Evolutionary conservation across 2,329 filamentous ascomycete genomes (phyloP).

Genomic region (Massarina eburnea): DNA sequence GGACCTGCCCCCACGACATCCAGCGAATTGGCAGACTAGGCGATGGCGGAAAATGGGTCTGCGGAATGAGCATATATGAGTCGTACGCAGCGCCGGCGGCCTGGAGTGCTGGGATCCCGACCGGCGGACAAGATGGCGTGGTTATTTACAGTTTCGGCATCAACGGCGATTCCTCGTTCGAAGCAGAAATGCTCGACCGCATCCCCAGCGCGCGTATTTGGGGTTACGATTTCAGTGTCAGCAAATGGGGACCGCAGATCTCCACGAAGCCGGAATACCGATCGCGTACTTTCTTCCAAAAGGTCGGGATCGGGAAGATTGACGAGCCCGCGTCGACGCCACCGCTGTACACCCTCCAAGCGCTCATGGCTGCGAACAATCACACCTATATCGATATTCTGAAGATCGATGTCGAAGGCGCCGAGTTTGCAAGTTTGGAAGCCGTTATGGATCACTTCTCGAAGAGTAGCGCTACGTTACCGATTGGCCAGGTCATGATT

Average conservation of each 20-base stretch:
- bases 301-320: conserved; percentile 29
- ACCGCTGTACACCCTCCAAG: conserved; percentile 32
- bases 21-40: conserved; percentile 35
- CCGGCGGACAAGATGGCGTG: conserved; percentile 21
- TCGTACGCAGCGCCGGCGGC: conserved; percentile 20
- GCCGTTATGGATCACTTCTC: conserved; percentile 35
- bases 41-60: conserved; percentile 40
- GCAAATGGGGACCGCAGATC: conserved; percentile 35
- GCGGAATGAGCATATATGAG: conserved; percentile 38
- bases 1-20: conserved; percentile 37
- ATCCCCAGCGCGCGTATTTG: conserved; percentile 34
- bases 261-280: conserved; percentile 11
- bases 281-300: conserved; percentile 33
- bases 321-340: conserved; percentile 22
- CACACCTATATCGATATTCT: conserved; percentile 39
- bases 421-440: conserved; percentile 33
- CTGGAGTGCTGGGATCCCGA: conserved; percentile 8
- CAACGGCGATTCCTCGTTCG: conserved; percentile 37
- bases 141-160: conserved; percentile 39
- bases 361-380: conserved; percentile 34
- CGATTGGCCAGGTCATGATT: conserved; percentile 39
- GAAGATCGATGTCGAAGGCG: conserved; percentile 38
- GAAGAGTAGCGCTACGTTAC: conserved; percentile 20
- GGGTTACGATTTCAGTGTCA: conserved; percentile 37
- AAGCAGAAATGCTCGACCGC: conserved; percentile 38